Base-by-base conservation (phyloP, 2,329 filamentous ascomycete species). In the Dissoconium aciculare region DNA sequence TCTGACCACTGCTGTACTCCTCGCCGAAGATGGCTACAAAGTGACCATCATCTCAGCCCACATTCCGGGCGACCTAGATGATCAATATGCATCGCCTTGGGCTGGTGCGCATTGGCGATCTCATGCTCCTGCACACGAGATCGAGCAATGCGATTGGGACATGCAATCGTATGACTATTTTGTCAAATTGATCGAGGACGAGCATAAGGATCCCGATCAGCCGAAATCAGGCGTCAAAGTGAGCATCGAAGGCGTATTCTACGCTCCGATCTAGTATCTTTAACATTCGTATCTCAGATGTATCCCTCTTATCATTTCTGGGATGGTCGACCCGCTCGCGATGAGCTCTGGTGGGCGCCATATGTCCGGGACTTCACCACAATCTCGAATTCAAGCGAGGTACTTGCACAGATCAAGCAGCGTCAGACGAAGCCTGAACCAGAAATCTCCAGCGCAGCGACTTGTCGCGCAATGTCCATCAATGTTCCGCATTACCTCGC, bases 21-120 rank as follows among this genome's bases (percentile, higher is more conserved):
- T 64, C 4, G 52, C 58, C 5, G 52, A 59, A 37, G 48, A 49
- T 11, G 54, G 55, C 2, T 57, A 59, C 34, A 37, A 40, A 10
- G 56, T 64, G 16, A 61, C 55, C 0, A 46, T 65, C 12, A 38
- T 65, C 5, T 58, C 60, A 5, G 47, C 56, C 5, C 51, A 62
- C 39, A 45, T 59, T 3, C 61, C 60, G 1, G 56, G 57, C 5
- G 57, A 62, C 34, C 35, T 44, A 32, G 54, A 49, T 46, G 51
- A 54, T 28, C 50, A 58, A 15, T 63, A 62, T 36, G 56, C 59
- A 3, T 62, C 58, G 11, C 55, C 58, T 27, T 62, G 59, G 59
- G 62, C 62, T 2, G 62, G 63, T 4, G 62, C 58, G 2, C 57
- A 64, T 32, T 66, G 61, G 61, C 52, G 58, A 19, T 56, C 60